phyloP scores from a whole-genome alignment of 2,329 filamentous ascomycete genomes.

The Ophiostoma angusticollis region DNA sequence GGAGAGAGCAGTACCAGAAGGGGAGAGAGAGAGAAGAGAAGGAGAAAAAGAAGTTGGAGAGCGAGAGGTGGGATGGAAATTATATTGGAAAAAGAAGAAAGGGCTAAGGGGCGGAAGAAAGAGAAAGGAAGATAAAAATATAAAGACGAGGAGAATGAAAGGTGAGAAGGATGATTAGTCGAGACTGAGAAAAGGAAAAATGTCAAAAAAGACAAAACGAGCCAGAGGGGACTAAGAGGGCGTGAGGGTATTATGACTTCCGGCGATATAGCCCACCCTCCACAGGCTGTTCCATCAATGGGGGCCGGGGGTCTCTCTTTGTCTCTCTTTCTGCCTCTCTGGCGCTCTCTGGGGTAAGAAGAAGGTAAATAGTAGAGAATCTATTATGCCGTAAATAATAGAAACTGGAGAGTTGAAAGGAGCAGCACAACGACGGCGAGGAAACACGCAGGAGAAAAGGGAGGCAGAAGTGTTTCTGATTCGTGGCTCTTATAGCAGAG shows the following conservation, averaged over 20 bases:
- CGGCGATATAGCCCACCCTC: conserved; percentile 6
- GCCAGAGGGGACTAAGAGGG: background rate
- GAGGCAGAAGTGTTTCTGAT: background rate
- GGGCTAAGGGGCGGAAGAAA: background rate
- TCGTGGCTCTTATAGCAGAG: too few species aligned
- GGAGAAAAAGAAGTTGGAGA: background rate
- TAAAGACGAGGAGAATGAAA: background rate
- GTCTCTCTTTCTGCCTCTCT: too few species aligned
- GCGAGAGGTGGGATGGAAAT: background rate
- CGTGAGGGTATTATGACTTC: background rate
- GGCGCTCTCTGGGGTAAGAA: too few species aligned
- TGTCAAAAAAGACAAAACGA: background rate
- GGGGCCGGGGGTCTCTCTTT: too few species aligned
- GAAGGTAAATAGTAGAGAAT: background rate
- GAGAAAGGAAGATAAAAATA: background rate
- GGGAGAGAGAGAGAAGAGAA: background rate
- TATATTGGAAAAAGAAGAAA: conserved; percentile 1
- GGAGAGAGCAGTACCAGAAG: background rate
- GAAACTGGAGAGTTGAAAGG: background rate
- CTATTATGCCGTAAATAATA: conserved; percentile 1
- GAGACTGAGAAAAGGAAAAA: background rate
- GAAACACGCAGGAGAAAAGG: background rate
- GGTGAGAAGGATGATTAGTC: background rate
- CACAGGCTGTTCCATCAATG: conserved; percentile 2
- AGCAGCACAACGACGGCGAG: background rate